These are phyloP conservation scores for Phoma sp. DNA, from an alignment of 2,329 filamentous ascomycete genomes.

Conservation along the genomic window DNA sequence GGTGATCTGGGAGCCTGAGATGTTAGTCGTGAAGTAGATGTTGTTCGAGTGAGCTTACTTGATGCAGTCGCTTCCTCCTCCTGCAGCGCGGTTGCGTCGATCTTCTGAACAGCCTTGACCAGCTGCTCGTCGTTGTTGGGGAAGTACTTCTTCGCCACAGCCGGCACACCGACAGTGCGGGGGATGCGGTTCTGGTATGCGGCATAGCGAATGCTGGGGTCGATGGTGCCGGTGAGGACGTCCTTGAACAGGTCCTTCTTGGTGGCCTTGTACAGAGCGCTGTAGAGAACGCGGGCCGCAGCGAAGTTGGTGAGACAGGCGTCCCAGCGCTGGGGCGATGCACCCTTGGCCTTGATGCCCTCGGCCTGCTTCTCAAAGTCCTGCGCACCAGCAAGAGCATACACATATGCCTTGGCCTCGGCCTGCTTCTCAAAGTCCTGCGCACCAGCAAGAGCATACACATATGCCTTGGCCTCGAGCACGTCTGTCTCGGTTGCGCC, in stretches of 20 bases:
- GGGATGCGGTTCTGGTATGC: slow-evolving; percentile 91
- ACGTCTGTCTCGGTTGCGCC: slow-evolving; percentile 74
- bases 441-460: slow-evolving; percentile 76
- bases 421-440: slow-evolving; percentile 87
- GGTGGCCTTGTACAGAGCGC: slow-evolving; percentile 69
- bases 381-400: slow-evolving; percentile 76
- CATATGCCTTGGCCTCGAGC: slow-evolving; percentile 87
- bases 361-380: slow-evolving; percentile 82
- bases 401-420: slow-evolving; percentile 85
- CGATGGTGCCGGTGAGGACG: slow-evolving; percentile 82
- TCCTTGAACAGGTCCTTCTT: slow-evolving; percentile 86
- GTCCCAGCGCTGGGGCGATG: slow-evolving; percentile 70
- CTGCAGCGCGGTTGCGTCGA: slow-evolving; percentile 64
- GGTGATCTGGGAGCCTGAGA: slow-evolving; percentile 67
- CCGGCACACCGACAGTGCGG: slow-evolving; percentile 80
- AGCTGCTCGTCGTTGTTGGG: slow-evolving; percentile 69
- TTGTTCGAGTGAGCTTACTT: slow-evolving; percentile 48
- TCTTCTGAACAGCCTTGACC: slow-evolving; percentile 70
- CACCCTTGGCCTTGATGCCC: slow-evolving; percentile 49
- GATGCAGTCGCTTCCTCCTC: slow-evolving; percentile 60
- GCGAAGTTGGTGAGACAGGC: slow-evolving; percentile 78
- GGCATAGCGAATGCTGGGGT: slow-evolving; percentile 92
- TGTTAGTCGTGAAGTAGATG: slow-evolving; percentile 15
- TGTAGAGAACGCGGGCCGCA: slow-evolving; percentile 82
- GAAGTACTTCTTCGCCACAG: slow-evolving; percentile 81